A percentile compares a stretch with the other conserved stretches of the same genome.
Evolutionary conservation across 805 yeast genomes (phyloP).

Genomic region (Yarrowia alimentaria): DNA sequence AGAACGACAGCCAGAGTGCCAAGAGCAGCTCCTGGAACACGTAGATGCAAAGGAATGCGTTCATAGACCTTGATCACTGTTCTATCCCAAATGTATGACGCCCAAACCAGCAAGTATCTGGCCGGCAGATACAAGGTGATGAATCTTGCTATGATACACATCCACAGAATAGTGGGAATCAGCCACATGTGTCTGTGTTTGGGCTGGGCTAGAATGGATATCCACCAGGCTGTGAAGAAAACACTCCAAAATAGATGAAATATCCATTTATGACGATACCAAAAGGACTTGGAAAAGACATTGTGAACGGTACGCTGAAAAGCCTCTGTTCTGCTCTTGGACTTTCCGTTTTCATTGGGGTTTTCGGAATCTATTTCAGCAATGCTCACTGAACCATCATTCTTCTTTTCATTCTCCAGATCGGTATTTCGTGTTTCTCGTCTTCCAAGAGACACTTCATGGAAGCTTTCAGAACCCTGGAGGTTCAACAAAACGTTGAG

Average conservation of each 20-base stretch:
- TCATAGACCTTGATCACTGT: conserved; percentile 36
- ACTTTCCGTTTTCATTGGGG: no score
- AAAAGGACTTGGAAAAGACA: neutral
- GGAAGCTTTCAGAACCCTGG: no score
- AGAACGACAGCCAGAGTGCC: conserved; percentile 50
- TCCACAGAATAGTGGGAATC: conserved; percentile 55
- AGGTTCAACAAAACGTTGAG: no score
- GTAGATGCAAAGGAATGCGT: conserved; percentile 45
- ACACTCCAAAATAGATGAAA: conserved; percentile 8
- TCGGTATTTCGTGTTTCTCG: no score
- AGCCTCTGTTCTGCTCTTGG: no score
- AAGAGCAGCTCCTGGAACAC: conserved; percentile 47
- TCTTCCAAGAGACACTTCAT: no score
- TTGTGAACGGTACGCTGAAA: no score
- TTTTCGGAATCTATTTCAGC: no score
- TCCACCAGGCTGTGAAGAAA: conserved; percentile 55
- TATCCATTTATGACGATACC: conserved; percentile 2
- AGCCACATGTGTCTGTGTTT: conserved; percentile 54
- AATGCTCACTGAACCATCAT: no score
- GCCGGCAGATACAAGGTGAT: conserved; percentile 50
- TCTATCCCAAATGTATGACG: conserved; percentile 38
- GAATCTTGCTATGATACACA: conserved; percentile 50
- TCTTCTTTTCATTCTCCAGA: no score
- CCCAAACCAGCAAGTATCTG: conserved; percentile 35
- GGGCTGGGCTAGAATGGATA: conserved; percentile 51